phyloP scores from a whole-genome alignment of 768 basidiomycete genomes.

The Trametes gibbosa region DNA sequence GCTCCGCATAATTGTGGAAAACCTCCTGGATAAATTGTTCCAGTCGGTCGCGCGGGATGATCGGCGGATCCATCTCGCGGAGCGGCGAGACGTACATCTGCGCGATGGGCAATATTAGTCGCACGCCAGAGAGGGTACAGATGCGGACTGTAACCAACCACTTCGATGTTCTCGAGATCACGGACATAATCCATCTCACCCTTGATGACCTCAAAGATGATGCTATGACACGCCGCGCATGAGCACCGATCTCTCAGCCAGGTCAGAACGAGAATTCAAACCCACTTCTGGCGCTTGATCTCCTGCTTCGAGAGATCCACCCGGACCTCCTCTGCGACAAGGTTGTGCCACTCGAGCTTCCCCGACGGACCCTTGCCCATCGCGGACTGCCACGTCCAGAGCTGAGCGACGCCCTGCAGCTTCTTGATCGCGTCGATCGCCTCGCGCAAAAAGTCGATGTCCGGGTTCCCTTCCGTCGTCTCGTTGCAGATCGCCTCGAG shows the following conservation, averaged over 20 bases:
- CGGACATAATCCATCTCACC: constrained; percentile 95
- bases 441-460: constrained; percentile 77
- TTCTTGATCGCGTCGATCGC: constrained; percentile 83
- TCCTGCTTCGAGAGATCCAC: constrained; percentile 67
- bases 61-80: constrained; percentile 67
- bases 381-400: constrained; percentile 87
- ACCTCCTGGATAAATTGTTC: constrained; percentile 81
- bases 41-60: constrained; percentile 68
- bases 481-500: constrained; percentile 85
- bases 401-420: constrained; percentile 75
- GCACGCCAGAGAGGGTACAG: not conserved
- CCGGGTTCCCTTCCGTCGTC: constrained; percentile 77
- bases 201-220: constrained; percentile 93
- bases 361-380: constrained; percentile 79
- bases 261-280: too few species aligned
- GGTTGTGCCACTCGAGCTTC: constrained; percentile 90
- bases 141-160: constrained; percentile 41
- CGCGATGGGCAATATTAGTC: not conserved
- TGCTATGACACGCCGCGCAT: constrained; percentile 38
- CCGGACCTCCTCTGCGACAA: constrained; percentile 68
- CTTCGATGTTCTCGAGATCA: constrained; percentile 83
- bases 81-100: constrained; percentile 85
- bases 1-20: constrained; percentile 82
- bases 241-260: too few species aligned
- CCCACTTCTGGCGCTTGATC: constrained; percentile 82